Percentiles rank a stretch among this genome's conserved stretches.
phyloP scores from a whole-genome alignment of 306 rosid species.

The Prunus campanulata region DNA sequence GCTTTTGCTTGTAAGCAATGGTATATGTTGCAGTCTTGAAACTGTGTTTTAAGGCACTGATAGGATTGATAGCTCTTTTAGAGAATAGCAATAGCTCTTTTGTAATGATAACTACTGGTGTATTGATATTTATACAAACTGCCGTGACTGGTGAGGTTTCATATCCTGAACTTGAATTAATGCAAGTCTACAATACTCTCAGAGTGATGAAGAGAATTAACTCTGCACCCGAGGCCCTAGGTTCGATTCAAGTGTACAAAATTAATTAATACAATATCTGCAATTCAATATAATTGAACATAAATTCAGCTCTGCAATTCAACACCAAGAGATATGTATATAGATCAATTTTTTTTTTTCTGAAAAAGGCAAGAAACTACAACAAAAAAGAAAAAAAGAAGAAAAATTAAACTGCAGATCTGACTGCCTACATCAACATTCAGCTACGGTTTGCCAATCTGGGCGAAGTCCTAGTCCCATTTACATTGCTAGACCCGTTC shows the following conservation, averaged over 20 bases:
- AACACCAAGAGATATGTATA: neutral
- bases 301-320: neutral
- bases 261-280: no score
- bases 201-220: neutral
- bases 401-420: neutral
- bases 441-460: conserved; percentile 45
- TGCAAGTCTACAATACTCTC: neutral
- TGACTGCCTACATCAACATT: neutral
- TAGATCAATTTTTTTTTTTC: neutral
- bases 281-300: neutral
- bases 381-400: neutral
- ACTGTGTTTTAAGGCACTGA: neutral
- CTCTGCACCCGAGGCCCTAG: neutral
- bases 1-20: neutral
- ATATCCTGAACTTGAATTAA: neutral
- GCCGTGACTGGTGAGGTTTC: neutral
- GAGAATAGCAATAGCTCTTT: neutral
- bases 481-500: conserved; percentile 20
- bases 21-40: neutral
- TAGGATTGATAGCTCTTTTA: neutral
- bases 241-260: neutral
- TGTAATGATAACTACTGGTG: neutral
- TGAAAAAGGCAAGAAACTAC: neutral
- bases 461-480: conserved; percentile 47
- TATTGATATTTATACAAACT: neutral